These are phyloP conservation scores for Arabidopsis thaliana DNA, from an alignment of 345 rosid species.

Conservation along the genomic window TAIR10.1 NC_003070.9:2427501-2428000, in stretches of 20 bases:
- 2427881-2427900: conserved; percentile 69
- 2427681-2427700: conserved; percentile 77
- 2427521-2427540: conserved; percentile 66
- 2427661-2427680: conserved; percentile 78
- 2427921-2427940: conserved; percentile 75
- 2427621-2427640: conserved; percentile 90
- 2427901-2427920: conserved; percentile 74
- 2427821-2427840: neutral
- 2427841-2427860: neutral
- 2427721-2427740: conserved; percentile 90
- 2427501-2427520: conserved; percentile 71
- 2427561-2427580: conserved; percentile 83
- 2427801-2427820: neutral
- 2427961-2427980: conserved; percentile 81
- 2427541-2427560: conserved; percentile 71
- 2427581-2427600: conserved; percentile 77
- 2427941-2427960: conserved; percentile 77
- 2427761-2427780: conserved; percentile 91
- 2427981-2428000: conserved; percentile 67
- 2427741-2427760: conserved; percentile 79
- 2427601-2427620: conserved; percentile 85
- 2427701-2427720: conserved; percentile 84
- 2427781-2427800: conserved; percentile 12
- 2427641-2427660: conserved; percentile 66
- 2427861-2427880: neutral